Conservation (phyloP, 305 asterid genomes). For the Fraxinus nigra region DNA sequence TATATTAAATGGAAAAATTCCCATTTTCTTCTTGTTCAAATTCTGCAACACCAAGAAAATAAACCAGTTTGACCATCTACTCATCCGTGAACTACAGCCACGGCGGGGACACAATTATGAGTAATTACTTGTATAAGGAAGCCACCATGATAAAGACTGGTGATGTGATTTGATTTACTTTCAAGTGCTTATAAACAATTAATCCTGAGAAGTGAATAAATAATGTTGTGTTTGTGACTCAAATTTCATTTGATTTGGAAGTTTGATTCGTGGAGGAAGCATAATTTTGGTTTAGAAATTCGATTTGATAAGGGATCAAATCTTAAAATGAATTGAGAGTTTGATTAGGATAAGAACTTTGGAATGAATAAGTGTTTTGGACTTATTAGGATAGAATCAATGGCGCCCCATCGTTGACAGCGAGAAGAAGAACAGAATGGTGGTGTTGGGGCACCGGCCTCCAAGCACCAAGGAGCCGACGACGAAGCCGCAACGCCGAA, state of each 20-base stretch:
- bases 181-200: slow-evolving; percentile 4
- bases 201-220: neutral
- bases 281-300: too few species aligned
- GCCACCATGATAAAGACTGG: neutral
- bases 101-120: neutral
- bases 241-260: neutral
- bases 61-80: neutral
- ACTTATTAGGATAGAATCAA: too few species aligned
- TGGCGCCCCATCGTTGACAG: too few species aligned
- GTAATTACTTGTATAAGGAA: neutral
- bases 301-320: neutral
- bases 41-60: neutral
- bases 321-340: too few species aligned
- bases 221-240: neutral
- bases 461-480: too few species aligned
- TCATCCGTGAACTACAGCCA: neutral
- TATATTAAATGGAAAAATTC: neutral
- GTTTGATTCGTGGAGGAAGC: neutral
- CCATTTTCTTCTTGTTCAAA: neutral
- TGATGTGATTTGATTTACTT: neutral
- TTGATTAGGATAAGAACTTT: neutral
- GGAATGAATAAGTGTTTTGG: too few species aligned
- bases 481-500: too few species aligned
- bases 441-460: too few species aligned
- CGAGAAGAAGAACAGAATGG: too few species aligned